Percentiles rank a stretch among this genome's conserved stretches.
Evolutionary conservation across 257 asterid genomes (phyloP).

Genomic region (Petunia secreta): DNA sequence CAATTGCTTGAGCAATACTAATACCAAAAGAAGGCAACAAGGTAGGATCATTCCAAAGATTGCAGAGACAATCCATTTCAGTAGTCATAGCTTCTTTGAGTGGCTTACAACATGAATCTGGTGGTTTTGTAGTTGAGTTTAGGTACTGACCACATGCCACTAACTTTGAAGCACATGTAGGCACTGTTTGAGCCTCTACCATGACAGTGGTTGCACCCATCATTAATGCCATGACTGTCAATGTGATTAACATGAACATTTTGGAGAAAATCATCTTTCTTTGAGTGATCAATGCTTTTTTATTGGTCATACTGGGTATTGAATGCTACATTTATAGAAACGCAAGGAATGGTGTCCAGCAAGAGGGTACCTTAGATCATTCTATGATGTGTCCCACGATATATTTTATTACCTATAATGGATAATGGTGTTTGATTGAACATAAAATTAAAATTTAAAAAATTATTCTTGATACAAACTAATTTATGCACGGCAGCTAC

Average conservation of each 20-base stretch:
- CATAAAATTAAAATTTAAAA: no score
- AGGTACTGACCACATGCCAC: slow-evolving; percentile 26
- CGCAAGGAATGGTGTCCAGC: no score
- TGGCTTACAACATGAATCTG: slow-evolving; percentile 46
- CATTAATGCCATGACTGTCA: slow-evolving; percentile 22
- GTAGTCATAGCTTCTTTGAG: slow-evolving; percentile 41
- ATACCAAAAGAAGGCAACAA: slow-evolving; percentile 25
- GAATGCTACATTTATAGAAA: no score
- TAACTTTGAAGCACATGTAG: slow-evolving; percentile 42
- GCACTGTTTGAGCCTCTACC: slow-evolving; percentile 39
- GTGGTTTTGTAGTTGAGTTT: slow-evolving; percentile 48
- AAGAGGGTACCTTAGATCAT: no score
- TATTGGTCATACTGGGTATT: no score
- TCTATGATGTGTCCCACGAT: no score
- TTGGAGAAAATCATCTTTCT: slow-evolving; percentile 33
- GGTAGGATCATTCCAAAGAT: slow-evolving; percentile 32
- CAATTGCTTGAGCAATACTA: slow-evolving; percentile 49
- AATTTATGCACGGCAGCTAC: no score
- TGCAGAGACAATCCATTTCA: slow-evolving; percentile 56
- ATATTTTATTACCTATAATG: no score
- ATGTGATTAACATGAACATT: slow-evolving; percentile 16
- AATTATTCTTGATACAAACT: no score
- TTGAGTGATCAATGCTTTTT: no score
- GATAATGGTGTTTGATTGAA: no score
- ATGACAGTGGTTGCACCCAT: slow-evolving; percentile 13